Evolutionary conservation across 768 basidiomycete genomes (phyloP), one percentile per base, ranked within the genome.

Genomic region (Lactifluus pinguis): DNA sequence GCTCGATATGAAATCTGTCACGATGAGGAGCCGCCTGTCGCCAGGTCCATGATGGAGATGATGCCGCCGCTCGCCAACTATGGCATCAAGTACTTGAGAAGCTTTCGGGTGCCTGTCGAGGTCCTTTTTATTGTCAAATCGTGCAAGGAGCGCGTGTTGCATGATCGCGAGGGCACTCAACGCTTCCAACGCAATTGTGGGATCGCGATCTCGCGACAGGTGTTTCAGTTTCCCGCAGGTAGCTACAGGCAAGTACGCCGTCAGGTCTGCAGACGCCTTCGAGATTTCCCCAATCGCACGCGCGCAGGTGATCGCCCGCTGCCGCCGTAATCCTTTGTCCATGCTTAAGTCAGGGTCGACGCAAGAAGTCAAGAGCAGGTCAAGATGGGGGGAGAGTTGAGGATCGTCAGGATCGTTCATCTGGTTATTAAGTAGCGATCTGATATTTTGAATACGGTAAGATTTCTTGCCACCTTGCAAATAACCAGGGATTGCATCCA

Each of bases 291-390:
- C 41, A 54, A 62, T 17, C 6, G 54, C 62, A n/a, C 45, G 53
- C n/a, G 50, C 15, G 15, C 62, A 63, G 15, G 48, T 52, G 42
- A 62, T 38, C 3, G 59, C 59, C 14, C 62, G 62, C 9, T 45
- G 59, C 11, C 53, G 41, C 17, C 62, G 62, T 14, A 15, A 34
- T 8, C 9, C 30, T 8, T 61, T 39, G 29, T 60, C 59, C 53
- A 63, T 61, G 19, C 52, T 48, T 38, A 49, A 48, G n/a, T 63
- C 17, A 5, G 13, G 49, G 4, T 50, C 36, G 34, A 51, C 34
- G 34, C 62, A 63, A n/a, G 58, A 47, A 1, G 44, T 15, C 42
- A 61, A 44, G n/a, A 51, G 34, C n/a, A 48, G 48, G 4, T n/a
- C 62, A 17, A 63, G 45, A 29, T 42, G 53, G 9, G 14, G 54